Evolutionary conservation across 805 yeast genomes (phyloP).

Genomic region (Saturnispora saitoi): DNA sequence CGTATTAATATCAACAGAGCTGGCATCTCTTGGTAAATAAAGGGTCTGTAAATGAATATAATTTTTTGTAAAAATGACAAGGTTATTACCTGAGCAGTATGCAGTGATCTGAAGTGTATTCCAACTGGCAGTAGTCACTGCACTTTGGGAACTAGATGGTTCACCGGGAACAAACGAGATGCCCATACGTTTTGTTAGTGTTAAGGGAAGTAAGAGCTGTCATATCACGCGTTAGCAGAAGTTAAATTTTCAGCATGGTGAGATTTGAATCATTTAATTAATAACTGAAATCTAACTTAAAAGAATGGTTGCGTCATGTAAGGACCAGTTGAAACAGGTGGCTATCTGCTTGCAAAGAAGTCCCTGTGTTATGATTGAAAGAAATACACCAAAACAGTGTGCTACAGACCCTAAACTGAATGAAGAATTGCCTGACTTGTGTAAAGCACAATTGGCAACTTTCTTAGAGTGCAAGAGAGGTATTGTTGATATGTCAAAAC

Average conservation of each 20-base stretch:
- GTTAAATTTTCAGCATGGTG: neutral
- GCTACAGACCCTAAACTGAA: constrained; percentile 70
- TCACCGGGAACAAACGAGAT: constrained; percentile 78
- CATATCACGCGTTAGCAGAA: constrained; percentile 1
- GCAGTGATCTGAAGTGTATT: constrained; percentile 51
- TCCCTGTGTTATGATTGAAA: constrained; percentile 86
- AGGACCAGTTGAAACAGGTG: constrained; percentile 89
- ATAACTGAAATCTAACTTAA: neutral
- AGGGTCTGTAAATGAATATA: constrained; percentile 63
- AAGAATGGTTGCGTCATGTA: constrained; percentile 67
- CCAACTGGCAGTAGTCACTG: constrained; percentile 60
- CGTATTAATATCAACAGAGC: constrained; percentile 54
- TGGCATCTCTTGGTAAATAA: constrained; percentile 58
- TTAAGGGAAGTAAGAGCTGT: neutral
- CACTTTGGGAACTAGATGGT: constrained; percentile 50
- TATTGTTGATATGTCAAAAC: constrained; percentile 80
- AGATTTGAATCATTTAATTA: neutral
- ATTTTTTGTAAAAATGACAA: constrained; percentile 53
- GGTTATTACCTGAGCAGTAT: constrained; percentile 83
- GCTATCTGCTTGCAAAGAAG: constrained; percentile 94
- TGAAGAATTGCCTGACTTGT: constrained; percentile 75
- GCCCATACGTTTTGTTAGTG: constrained; percentile 36
- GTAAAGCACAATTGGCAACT: constrained; percentile 75
- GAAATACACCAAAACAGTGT: constrained; percentile 87
- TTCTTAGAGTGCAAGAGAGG: constrained; percentile 90